phyloP scores from a whole-genome alignment of 2,329 filamentous ascomycete species.

The Trichoderma breve region DNA sequence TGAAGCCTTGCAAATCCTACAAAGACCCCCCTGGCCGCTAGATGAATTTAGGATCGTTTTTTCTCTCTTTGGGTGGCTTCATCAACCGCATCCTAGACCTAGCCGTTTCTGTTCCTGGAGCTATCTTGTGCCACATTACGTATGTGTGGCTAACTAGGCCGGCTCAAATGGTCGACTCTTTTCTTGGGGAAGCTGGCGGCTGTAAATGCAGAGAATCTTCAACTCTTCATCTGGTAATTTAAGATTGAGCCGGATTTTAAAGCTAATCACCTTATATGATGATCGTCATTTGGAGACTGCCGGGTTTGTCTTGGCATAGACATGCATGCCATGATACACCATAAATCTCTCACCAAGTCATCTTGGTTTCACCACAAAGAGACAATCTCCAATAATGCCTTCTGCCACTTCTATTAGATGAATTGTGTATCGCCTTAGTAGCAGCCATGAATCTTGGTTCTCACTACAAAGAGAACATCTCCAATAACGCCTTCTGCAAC shows the following conservation, averaged over 20 bases:
- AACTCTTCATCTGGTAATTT: background rate
- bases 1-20: background rate
- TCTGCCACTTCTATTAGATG: too few relatives aligned
- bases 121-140: slow-evolving; percentile 7
- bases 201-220: background rate
- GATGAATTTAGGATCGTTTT: background rate
- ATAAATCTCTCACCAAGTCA: background rate
- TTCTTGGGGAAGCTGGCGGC: background rate
- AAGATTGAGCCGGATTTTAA: background rate
- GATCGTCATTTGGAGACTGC: background rate
- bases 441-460: background rate
- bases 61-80: background rate
- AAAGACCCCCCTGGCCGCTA: background rate
- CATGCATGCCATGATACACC: background rate
- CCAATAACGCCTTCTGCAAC: background rate
- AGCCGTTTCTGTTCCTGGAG: background rate
- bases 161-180: background rate
- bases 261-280: background rate
- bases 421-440: too few relatives aligned
- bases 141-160: background rate
- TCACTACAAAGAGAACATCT: background rate
- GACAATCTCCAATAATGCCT: background rate
- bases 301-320: background rate
- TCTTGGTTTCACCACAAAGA: background rate
- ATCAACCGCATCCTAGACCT: background rate